Conservation (phyloP, 495 filamentous ascomycete species). For the Staphylotrichum longicolle region DNA sequence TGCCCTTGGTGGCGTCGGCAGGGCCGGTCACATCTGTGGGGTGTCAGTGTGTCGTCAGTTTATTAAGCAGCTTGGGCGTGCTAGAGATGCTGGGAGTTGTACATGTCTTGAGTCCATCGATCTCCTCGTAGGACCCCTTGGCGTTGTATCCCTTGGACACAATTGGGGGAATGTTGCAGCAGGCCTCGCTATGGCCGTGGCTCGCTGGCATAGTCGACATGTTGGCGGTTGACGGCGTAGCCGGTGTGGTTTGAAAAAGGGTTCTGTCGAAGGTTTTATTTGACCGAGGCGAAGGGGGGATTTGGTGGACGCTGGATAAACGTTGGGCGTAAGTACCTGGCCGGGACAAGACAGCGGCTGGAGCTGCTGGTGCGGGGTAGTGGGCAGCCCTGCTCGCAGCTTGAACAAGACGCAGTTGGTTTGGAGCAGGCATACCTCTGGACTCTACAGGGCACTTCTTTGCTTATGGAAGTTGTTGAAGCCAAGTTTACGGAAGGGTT, state of each 20-base stretch:
- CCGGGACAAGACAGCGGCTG: not conserved
- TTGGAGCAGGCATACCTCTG: slow-evolving; percentile 24
- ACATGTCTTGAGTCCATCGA: slow-evolving; percentile 71
- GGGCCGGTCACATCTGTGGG: slow-evolving; percentile 62
- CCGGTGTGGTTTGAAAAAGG: not conserved
- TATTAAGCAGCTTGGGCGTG: not conserved
- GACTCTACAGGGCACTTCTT: no score
- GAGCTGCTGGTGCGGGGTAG: slow-evolving; percentile 9
- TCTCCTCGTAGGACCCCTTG: slow-evolving; percentile 63
- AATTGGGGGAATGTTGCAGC: slow-evolving; percentile 69
- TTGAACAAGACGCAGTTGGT: slow-evolving; percentile 23
- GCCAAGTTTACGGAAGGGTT: not conserved
- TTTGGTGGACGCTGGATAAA: slow-evolving; percentile 17
- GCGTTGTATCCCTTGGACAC: slow-evolving; percentile 57
- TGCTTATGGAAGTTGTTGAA: not conserved
- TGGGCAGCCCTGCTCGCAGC: slow-evolving; percentile 3
- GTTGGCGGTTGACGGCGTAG: slow-evolving; percentile 30
- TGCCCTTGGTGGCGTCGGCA: slow-evolving; percentile 53
- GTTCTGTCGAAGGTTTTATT: not conserved
- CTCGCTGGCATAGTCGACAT: slow-evolving; percentile 53
- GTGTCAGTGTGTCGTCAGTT: not conserved
- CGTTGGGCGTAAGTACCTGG: slow-evolving; percentile 12
- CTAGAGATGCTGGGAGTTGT: not conserved
- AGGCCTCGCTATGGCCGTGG: slow-evolving; percentile 58
- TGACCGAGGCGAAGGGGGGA: slow-evolving; percentile 3